Base-by-base conservation (phyloP, 2,329 filamentous ascomycete species). In the Stagonosporopsis vannaccii region DNA sequence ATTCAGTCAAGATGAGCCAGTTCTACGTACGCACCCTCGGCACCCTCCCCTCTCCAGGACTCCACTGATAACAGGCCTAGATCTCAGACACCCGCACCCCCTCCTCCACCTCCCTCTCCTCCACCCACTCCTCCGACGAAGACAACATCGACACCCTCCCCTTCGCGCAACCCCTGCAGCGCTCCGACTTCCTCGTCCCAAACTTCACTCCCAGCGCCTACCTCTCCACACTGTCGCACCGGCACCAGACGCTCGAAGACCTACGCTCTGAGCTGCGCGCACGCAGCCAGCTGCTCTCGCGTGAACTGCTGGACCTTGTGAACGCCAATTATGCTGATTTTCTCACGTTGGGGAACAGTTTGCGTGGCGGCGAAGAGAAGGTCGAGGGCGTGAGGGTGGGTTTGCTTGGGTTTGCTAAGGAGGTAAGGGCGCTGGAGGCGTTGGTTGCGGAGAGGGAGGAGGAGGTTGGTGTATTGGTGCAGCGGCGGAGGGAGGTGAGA, bases 301-400 rank as follows among this genome's bases (percentile, higher is more conserved):
- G 89, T 60, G 95, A 99, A 78, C 83, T 99, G 2, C 83, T 99
- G 17, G 94, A 97, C 78, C 85, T 99, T 7, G 95, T 99, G 63
- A 99, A 99, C 72, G 85, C 89, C 47, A 96, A 99, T 77, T 98
- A 99, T 74, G 89, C 92, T 43, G 90, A 94, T 54, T 99, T 99
- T 67, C 78, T 99, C 4, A 88, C 88, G 0, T 79, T 99, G 0
- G 96, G 95, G 0, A 87, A 85, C 42, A 90, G 92, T 66, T 79
- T 99, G 39, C 86, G 87, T 50, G 93, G 93, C 2, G 96, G 96
- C 7, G 93, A 96, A 70, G 94, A 97, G 68, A 90, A 89, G 73
- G 89, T 97, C 0, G 93, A 96, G 72, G 92, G 96, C 70, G 89
- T 98, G 28, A 85, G 91, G 39, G 90, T 99, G 0, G 92, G 92